Evolutionary conservation across 257 asterid genomes (phyloP).

Genomic region (Avicennia marina): DNA sequence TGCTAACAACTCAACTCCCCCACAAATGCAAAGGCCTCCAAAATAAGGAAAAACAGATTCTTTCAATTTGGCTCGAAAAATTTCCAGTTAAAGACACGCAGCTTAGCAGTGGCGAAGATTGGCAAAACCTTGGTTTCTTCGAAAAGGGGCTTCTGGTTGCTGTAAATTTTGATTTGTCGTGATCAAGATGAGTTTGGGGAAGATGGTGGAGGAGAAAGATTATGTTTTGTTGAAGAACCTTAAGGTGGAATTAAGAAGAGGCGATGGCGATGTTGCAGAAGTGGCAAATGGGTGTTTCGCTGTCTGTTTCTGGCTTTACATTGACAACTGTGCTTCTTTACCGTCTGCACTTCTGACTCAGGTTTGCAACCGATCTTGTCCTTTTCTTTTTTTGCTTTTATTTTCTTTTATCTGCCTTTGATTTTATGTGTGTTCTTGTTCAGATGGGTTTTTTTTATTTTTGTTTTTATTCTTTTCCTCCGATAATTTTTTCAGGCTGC

Average conservation of each 20-base stretch:
- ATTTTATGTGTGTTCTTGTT: neutral
- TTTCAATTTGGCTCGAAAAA: too few species aligned
- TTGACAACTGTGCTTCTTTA: constrained; percentile 34
- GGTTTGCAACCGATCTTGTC: constrained; percentile 36
- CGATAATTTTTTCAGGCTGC: neutral
- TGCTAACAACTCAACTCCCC: constrained; percentile 26
- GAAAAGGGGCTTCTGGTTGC: constrained; percentile 18
- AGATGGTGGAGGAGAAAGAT: constrained; percentile 38
- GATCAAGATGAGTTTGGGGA: constrained; percentile 24
- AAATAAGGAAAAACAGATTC: too few species aligned
- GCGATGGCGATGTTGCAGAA: constrained; percentile 24
- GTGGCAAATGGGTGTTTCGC: constrained; percentile 40
- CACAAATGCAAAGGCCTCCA: neutral
- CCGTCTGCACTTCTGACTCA: constrained; percentile 62
- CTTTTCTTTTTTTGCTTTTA: constrained; percentile 3
- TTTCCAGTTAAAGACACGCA: too few species aligned
- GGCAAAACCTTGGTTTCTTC: constrained; percentile 16
- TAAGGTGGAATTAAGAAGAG: constrained; percentile 44
- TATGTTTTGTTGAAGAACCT: constrained; percentile 53
- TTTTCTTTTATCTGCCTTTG: too few species aligned
- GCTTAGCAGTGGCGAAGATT: too few species aligned
- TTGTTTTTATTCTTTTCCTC: neutral
- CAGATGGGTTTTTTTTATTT: neutral
- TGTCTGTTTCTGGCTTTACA: constrained; percentile 80
- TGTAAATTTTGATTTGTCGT: constrained; percentile 7